Conservation (phyloP, 805 yeast species). For the Kockiozyma suomiensis region DNA sequence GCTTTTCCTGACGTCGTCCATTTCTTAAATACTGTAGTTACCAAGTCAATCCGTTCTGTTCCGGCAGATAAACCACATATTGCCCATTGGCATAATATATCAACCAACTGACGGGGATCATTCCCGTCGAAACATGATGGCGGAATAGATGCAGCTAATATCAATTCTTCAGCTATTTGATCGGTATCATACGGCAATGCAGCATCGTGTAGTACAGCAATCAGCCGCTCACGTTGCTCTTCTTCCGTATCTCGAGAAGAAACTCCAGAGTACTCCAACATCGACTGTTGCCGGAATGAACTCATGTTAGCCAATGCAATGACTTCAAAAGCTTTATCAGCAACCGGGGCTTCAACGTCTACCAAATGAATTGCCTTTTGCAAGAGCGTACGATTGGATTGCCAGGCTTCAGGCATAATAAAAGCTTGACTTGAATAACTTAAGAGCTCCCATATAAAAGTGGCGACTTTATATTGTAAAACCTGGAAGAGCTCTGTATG, state of each 20-base stretch:
- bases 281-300: conserved; percentile 29
- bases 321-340: conserved; percentile 22
- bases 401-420: conserved; percentile 42
- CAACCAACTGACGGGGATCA: conserved; percentile 23
- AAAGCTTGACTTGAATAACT: conserved; percentile 39
- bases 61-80: conserved; percentile 27
- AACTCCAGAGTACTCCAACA: conserved; percentile 28
- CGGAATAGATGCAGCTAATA: conserved; percentile 34
- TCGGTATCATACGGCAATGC: conserved; percentile 21
- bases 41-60: conserved; percentile 35
- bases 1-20: conserved; percentile 32
- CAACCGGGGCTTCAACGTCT: conserved; percentile 17
- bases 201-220: conserved; percentile 31
- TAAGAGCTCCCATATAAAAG: conserved; percentile 42
- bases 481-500: conserved; percentile 35
- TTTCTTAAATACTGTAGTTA: conserved; percentile 31
- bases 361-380: conserved; percentile 33
- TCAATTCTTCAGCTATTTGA: conserved; percentile 30
- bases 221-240: conserved; percentile 33
- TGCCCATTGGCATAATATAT: conserved; percentile 39
- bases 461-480: conserved; percentile 41
- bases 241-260: conserved; percentile 12
- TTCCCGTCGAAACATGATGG: conserved; percentile 28
- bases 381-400: conserved; percentile 37
- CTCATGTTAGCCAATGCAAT: conserved; percentile 26